A percentile compares a stretch with the other conserved stretches of the same genome.
Conservation (phyloP, 2,329 filamentous ascomycete genomes). For the Penicillium carneum region DNA sequence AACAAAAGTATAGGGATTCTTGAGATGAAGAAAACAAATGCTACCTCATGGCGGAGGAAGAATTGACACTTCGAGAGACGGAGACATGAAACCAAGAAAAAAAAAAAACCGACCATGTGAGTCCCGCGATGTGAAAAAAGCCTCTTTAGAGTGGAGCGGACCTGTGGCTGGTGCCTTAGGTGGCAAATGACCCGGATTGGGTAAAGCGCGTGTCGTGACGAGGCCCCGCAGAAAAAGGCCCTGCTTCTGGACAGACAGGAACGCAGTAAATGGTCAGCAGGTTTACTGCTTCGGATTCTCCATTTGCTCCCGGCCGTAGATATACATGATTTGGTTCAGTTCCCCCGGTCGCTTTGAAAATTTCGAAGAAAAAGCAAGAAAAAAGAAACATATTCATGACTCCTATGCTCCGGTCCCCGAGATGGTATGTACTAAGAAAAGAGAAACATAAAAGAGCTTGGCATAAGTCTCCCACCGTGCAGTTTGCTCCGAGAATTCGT, state of each 20-base stretch:
- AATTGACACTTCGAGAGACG: constrained; percentile 34
- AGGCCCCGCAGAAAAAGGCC: constrained; percentile 38
- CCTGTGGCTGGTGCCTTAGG: constrained; percentile 39
- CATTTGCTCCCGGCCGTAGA: constrained; percentile 9
- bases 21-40: constrained; percentile 33
- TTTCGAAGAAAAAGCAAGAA: constrained; percentile 13
- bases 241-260: background rate
- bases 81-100: constrained; percentile 34
- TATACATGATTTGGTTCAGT: constrained; percentile 9
- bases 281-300: constrained; percentile 18
- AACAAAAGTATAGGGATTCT: constrained; percentile 4
- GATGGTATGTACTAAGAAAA: constrained; percentile 22
- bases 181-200: constrained; percentile 31
- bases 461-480: constrained; percentile 21
- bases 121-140: constrained; percentile 48
- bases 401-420: constrained; percentile 24
- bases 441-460: constrained; percentile 20
- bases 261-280: constrained; percentile 24
- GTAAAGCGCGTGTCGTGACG: constrained; percentile 32
- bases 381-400: constrained; percentile 24
- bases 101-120: constrained; percentile 43
- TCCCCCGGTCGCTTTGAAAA: constrained; percentile 14
- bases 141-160: constrained; percentile 47
- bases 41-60: constrained; percentile 47
- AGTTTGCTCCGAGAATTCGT: constrained; percentile 18